A percentile compares a stretch with the other conserved stretches of the same genome.
These are phyloP conservation scores for Diaporthe citri DNA, from an alignment of 2,329 filamentous ascomycete species.

Conservation along the genomic window DNA sequence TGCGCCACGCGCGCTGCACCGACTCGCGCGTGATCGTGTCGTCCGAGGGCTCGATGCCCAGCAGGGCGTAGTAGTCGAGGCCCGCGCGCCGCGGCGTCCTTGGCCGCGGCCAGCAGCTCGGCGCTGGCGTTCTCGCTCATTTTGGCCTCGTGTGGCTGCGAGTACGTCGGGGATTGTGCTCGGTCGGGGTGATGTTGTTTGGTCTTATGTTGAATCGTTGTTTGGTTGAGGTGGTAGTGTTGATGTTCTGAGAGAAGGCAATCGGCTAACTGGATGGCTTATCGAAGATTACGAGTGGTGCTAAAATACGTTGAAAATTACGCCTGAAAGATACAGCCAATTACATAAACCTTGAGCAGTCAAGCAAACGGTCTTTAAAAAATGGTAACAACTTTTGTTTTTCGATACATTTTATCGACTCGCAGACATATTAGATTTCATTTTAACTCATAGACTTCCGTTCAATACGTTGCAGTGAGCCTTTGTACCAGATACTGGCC, in stretches of 20 bases:
- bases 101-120: constrained; percentile 65
- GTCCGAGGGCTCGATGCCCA: constrained; percentile 70
- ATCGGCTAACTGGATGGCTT: background rate
- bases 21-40: constrained; percentile 74
- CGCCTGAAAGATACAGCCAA: constrained; percentile 10
- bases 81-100: constrained; percentile 72
- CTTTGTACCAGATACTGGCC: constrained; percentile 86
- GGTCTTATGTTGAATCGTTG: background rate
- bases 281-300: constrained; percentile 11
- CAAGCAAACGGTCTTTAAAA: background rate
- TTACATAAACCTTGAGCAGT: background rate
- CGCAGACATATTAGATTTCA: background rate
- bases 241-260: background rate
- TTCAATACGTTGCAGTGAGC: constrained; percentile 78
- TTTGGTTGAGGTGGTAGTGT: background rate
- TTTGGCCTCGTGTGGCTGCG: background rate
- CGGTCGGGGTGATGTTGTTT: background rate
- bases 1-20: constrained; percentile 81
- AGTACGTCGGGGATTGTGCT: background rate
- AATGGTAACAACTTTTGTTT: background rate
- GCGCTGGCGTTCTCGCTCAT: constrained; percentile 48
- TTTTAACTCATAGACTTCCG: too few species aligned
- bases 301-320: background rate
- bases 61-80: constrained; percentile 82
- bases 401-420: background rate